These are phyloP conservation scores for Hydnomerulius pinastri DNA, from an alignment of 768 basidiomycete species.

Conservation along the genomic window DNA sequence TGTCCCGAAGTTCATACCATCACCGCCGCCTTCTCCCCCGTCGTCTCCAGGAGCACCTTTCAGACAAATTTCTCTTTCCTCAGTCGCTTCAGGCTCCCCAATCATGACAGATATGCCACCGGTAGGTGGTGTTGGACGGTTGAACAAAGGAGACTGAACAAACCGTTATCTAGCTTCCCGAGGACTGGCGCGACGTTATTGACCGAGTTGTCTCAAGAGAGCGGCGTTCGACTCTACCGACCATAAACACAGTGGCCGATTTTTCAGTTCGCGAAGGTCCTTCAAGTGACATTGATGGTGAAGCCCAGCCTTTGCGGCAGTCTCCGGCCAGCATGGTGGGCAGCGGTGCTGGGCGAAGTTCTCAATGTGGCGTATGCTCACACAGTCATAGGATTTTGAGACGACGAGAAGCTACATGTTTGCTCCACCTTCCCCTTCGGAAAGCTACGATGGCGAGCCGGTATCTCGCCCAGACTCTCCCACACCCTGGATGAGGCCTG, in stretches of 20 bases:
- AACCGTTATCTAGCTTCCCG: constrained; percentile 26
- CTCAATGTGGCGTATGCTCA: constrained; percentile 25
- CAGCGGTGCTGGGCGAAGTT: constrained; percentile 28
- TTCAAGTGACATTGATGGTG: constrained; percentile 25
- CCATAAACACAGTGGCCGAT: constrained; percentile 35
- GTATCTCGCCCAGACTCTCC: constrained; percentile 37
- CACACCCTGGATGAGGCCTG: constrained; percentile 34
- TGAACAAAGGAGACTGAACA: constrained; percentile 6
- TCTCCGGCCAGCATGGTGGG: constrained; percentile 37
- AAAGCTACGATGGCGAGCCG: constrained; percentile 35
- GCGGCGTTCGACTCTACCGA: constrained; percentile 30
- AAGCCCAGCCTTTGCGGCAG: constrained; percentile 31
- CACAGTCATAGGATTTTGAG: constrained; percentile 34
- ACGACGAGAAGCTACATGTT: constrained; percentile 31
- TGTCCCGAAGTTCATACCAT: constrained; percentile 65
- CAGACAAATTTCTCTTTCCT: constrained; percentile 32
- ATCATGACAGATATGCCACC: constrained; percentile 30
- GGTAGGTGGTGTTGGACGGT: constrained; percentile 22
- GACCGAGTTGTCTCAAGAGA: constrained; percentile 35
- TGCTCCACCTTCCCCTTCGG: constrained; percentile 36
- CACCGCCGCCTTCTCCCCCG: constrained; percentile 49
- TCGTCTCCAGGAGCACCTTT: constrained; percentile 37
- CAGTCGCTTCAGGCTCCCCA: constrained; percentile 21
- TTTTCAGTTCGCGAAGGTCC: constrained; percentile 26
- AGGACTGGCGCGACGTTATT: constrained; percentile 39